These are phyloP conservation scores for Trichaptum fuscoviolaceum DNA, from an alignment of 768 basidiomycete species.

Conservation along the genomic window DNA sequence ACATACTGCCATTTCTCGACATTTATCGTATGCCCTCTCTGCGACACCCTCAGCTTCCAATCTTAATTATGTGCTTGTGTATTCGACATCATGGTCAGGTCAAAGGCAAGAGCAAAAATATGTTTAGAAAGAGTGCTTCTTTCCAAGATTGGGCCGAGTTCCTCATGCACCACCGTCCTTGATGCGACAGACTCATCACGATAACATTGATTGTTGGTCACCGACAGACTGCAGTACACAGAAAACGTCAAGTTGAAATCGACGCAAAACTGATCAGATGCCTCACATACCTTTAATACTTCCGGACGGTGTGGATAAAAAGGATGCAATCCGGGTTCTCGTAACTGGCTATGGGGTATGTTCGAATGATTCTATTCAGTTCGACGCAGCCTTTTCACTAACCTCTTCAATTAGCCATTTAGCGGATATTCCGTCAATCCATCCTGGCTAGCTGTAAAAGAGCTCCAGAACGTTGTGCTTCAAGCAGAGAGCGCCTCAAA, in stretches of 20 bases:
- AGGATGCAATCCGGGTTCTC: slow-evolving; percentile 39
- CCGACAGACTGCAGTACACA: too few species aligned
- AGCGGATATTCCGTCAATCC: slow-evolving; percentile 54
- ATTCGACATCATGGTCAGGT: too few species aligned
- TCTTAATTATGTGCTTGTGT: too few species aligned
- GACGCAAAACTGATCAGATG: neutral
- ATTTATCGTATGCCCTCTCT: too few species aligned
- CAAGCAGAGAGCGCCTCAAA: slow-evolving; percentile 31
- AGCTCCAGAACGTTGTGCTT: slow-evolving; percentile 53
- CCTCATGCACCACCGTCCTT: too few species aligned
- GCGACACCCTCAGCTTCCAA: too few species aligned
- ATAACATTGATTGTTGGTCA: too few species aligned
- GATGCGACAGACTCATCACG: too few species aligned
- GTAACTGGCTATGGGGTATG: slow-evolving; percentile 53
- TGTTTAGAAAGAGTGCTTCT: neutral
- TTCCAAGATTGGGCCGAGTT: neutral
- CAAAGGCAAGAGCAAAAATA: too few species aligned
- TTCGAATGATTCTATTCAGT: slow-evolving; percentile 8
- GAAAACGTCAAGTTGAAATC: neutral
- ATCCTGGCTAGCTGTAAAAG: slow-evolving; percentile 65
- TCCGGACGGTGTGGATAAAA: slow-evolving; percentile 11
- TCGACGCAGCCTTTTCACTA: neutral
- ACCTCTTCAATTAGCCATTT: slow-evolving; percentile 42
- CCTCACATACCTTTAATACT: neutral
- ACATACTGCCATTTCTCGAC: too few species aligned